These are phyloP conservation scores for Stachybotrys chlorohalonatus DNA, from an alignment of 2,329 filamentous ascomycete species.

Conservation along the genomic window DNA sequence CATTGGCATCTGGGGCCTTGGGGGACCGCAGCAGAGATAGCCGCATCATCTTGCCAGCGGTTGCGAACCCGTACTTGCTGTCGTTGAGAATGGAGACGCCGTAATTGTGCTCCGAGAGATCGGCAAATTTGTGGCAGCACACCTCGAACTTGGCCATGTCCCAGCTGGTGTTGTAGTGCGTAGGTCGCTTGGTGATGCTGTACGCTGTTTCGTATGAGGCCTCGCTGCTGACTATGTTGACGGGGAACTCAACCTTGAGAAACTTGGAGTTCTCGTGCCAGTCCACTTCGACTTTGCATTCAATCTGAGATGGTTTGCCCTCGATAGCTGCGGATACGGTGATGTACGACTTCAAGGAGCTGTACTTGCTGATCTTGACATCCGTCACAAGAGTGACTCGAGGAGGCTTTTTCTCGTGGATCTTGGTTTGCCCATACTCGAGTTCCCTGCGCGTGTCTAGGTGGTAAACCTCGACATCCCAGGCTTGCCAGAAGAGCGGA, in stretches of 20 bases:
- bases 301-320: conserved; percentile 54
- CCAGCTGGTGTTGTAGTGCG: conserved; percentile 96
- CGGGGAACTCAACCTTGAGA: conserved; percentile 96
- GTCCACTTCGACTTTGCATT: conserved; percentile 79
- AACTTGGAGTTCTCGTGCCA: conserved; percentile 98
- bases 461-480: conserved; percentile 97
- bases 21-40: conserved; percentile 77
- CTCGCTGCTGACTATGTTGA: conserved; percentile 82
- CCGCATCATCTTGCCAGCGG: conserved; percentile 80
- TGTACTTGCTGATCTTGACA: conserved; percentile 79
- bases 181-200: conserved; percentile 79
- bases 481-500: conserved; percentile 93
- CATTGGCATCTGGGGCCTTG: conserved; percentile 87
- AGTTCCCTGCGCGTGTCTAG: conserved; percentile 78
- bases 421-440: conserved; percentile 54
- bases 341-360: conserved; percentile 79
- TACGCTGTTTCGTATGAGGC: conserved; percentile 94
- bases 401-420: conserved; percentile 64
- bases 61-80: conserved; percentile 93
- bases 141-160: conserved; percentile 98
- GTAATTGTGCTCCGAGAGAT: conserved; percentile 79
- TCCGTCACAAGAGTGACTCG: conserved; percentile 75
- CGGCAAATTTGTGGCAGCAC: conserved; percentile 90
- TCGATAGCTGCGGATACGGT: conserved; percentile 63
- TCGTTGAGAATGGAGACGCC: conserved; percentile 92